Percentiles rank a stretch among this genome's conserved stretches.
Conservation (phyloP, 371 early-diverging fungal genomes). For the Mortierella sp. region DNA sequence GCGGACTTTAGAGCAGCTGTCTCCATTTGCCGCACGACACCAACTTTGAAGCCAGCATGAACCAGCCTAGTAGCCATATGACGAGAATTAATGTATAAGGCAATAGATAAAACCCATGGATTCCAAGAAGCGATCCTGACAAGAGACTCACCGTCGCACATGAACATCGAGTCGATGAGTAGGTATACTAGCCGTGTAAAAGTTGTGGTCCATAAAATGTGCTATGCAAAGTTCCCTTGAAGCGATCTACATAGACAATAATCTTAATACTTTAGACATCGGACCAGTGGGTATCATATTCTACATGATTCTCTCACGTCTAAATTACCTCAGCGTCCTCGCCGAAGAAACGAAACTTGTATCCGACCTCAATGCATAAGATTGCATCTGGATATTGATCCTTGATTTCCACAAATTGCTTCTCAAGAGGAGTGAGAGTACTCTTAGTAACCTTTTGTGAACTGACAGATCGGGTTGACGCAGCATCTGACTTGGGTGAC, state of each 20-base stretch:
- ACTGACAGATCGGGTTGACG: conserved; percentile 6
- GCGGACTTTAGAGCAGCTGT: conserved; percentile 89
- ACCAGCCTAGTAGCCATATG: conserved; percentile 68
- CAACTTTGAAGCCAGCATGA: conserved; percentile 86
- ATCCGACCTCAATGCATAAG: conserved; percentile 90
- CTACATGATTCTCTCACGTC: background rate
- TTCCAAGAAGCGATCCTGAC: background rate
- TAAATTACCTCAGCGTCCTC: conserved; percentile 70
- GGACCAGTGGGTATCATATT: background rate
- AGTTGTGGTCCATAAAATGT: conserved; percentile 81
- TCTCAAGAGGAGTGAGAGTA: conserved; percentile 85
- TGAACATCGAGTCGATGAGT: conserved; percentile 82
- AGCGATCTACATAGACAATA: conserved; percentile 63
- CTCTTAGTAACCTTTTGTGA: conserved; percentile 40
- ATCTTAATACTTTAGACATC: background rate
- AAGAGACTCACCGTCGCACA: conserved; percentile 66
- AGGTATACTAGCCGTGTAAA: conserved; percentile 87
- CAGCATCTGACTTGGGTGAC: background rate
- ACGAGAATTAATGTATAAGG: background rate
- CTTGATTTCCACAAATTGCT: conserved; percentile 83
- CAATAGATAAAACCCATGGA: background rate
- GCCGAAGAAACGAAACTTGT: conserved; percentile 90
- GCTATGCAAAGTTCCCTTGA: conserved; percentile 81
- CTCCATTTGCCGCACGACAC: conserved; percentile 87
- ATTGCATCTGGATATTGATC: conserved; percentile 76